Base-by-base conservation (phyloP, 495 filamentous ascomycete genomes). In the Trypethelium eluteriae region DNA sequence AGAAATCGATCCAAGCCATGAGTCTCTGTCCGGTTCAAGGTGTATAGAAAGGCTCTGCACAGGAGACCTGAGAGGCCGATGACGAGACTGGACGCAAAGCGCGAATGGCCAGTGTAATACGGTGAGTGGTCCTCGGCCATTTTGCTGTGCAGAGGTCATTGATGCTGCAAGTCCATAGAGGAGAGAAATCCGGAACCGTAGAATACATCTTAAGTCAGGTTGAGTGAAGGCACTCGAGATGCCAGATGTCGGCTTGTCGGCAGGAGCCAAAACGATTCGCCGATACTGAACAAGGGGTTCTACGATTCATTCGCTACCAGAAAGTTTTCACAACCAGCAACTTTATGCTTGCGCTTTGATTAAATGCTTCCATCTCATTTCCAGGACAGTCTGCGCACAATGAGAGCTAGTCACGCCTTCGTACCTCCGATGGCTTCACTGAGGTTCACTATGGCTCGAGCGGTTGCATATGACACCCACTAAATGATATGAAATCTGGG, bases 1-100 rank as follows among this genome's bases (percentile, higher is more conserved):
- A 91, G 77, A 67, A 96, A 95, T n/a, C 78, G 71, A 14, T 89
- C 85, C 44, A 93, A 76, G 0, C 93, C 93, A 72, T 84, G 80
- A 2, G 87, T 83, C 69, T 94, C 86, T 44, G 74, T 76, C 41
- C 68, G 70, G 66, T 73, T 77, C 32, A 75, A 56, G 2, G 62
- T 73, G 62, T 70, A 72, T 2, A 80, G 68, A 62, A 80, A 79
- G 7, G 61, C 62, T 12, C 74, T 71, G 32, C 69, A 77, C 2
- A 78, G 46, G 25, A 75, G 38, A 6, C 72, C 77, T 0, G 74
- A 67, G 12, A 73, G 41, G 64, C 70, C 75, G 64, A 78, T 77
- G 25, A 70, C 70, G 38, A 75, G 46, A 7, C 67, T 62, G 10
- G 76, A 78, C 1, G 47, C 50, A 2, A 69, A 63, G 4, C 76